phyloP scores from a whole-genome alignment of 257 asterid genomes.

The Ballota nigra region DNA sequence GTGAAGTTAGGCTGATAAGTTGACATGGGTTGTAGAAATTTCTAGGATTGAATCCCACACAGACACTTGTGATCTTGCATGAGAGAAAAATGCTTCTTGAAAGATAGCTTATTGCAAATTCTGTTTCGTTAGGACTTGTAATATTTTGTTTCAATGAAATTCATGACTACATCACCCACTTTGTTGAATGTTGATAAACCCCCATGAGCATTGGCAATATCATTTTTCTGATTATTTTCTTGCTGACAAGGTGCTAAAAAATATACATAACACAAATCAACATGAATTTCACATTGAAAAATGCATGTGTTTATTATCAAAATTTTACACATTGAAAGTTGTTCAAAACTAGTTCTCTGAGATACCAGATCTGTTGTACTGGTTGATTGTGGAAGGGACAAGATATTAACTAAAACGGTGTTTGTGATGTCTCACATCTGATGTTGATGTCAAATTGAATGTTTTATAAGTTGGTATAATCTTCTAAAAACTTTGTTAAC shows the following conservation, averaged over 20 bases:
- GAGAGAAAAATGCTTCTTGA: not conserved
- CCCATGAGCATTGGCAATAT: not conserved
- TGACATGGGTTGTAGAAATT: not conserved
- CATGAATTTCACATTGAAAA: too few relatives aligned
- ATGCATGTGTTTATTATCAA: not conserved
- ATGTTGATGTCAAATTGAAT: not conserved
- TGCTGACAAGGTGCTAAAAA: not conserved
- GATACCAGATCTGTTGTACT: not conserved
- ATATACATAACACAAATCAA: too few relatives aligned
- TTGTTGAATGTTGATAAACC: not conserved
- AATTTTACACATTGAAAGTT: not conserved
- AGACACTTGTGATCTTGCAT: slow-evolving; percentile 1
- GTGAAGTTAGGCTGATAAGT: not conserved
- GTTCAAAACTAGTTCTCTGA: not conserved
- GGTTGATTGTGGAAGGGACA: not conserved
- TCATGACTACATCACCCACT: not conserved
- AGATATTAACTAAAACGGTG: not conserved
- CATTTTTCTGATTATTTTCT: not conserved
- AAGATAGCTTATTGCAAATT: not conserved
- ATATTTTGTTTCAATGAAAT: not conserved
- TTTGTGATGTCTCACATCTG: not conserved
- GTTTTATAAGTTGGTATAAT: not conserved
- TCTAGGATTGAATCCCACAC: not conserved
- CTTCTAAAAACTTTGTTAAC: not conserved
- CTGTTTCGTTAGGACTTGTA: not conserved